A percentile compares a stretch with the other conserved stretches of the same genome.
Evolutionary conservation across 176 grass and related monocot genomes (phyloP).

Genomic region (Musa itinerans): DNA sequence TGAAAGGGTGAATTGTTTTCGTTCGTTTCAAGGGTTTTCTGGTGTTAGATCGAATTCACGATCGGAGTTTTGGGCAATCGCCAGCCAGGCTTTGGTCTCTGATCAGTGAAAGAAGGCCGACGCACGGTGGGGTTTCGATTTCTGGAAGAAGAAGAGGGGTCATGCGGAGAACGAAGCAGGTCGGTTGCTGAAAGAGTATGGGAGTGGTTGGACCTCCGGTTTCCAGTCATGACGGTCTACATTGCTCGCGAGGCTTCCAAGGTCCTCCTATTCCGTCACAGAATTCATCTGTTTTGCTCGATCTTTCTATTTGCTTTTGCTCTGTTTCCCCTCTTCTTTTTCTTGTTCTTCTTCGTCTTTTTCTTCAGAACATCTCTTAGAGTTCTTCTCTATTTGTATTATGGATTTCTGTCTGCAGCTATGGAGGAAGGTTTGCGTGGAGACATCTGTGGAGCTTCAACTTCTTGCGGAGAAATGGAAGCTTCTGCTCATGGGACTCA

Average conservation of each 20-base stretch:
- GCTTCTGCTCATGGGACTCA: slow-evolving; percentile 57
- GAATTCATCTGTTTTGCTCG: too few relatives aligned
- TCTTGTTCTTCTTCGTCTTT: not conserved
- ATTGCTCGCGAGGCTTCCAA: slow-evolving; percentile 64
- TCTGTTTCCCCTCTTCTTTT: too few relatives aligned
- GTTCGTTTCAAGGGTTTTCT: not conserved
- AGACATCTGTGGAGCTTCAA: slow-evolving; percentile 65
- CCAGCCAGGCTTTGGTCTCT: not conserved
- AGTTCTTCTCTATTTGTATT: slow-evolving; percentile 2
- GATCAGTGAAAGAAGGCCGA: not conserved
- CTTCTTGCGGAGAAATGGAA: slow-evolving; percentile 84
- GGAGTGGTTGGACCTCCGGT: slow-evolving; percentile 6
- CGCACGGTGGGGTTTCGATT: too few relatives aligned
- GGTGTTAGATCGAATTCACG: not conserved
- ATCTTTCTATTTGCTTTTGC: too few relatives aligned
- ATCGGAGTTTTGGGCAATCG: not conserved
- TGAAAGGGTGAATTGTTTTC: not conserved
- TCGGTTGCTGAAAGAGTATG: not conserved
- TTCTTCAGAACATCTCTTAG: not conserved
- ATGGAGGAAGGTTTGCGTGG: slow-evolving; percentile 53
- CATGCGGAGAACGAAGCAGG: not conserved
- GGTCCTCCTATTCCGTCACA: slow-evolving; percentile 21
- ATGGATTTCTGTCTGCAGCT: slow-evolving; percentile 32
- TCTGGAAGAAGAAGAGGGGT: not conserved
- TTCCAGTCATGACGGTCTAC: slow-evolving; percentile 49